Evolutionary conservation across 192 early-diverging fungal genomes (phyloP), one percentile per base, ranked within the genome.

Genomic region (Coemansia sp.): DNA sequence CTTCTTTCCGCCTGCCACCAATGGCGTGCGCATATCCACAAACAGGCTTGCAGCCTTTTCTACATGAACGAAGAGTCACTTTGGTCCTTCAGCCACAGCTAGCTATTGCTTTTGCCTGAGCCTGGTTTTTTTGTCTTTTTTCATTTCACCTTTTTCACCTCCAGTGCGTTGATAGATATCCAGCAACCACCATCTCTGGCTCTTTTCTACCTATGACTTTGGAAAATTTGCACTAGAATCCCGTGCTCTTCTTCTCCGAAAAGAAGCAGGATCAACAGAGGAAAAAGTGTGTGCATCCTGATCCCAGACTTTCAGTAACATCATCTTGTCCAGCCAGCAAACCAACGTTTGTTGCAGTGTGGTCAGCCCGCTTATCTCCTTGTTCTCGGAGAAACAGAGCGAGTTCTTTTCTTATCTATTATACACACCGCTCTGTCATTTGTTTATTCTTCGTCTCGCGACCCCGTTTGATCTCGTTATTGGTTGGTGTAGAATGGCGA

Each of bases 381-480:
- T n/a, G 48, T 7, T n/a, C 13, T 50, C 32, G 4, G 32, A 32
- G 32, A 32, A 32, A 32, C 32, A 32, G 32, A 32, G 32, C 32
- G 32, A 32, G 32, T 50, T 1, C 48, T 50, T 11, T 45, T 15
- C 13, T 7, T 50, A 56, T 41, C 42, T 44, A 53, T 57, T 44
- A 53, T 57, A 32, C 56, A n/a, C 42, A 45, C 32, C 48, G 38
- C 3, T 47, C 45, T 47, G 41, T 47, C 21, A 7, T 23, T 47
- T 47, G 43, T 62, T 47, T 59, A 49, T 59, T 18, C 48, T 47
- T 40, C 52, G 50, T 39, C 44, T 42, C 56, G 64, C 16, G 49
- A 19, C 19, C 9, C 16, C 4, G 9, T 16, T 26, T 45, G 12
- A 26, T 65, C n/a, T 54, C 32, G 23, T 56, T 19, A 53, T 53